Base-by-base conservation (phyloP, 805 yeast species). In the Deakozyma indianensis region DNA sequence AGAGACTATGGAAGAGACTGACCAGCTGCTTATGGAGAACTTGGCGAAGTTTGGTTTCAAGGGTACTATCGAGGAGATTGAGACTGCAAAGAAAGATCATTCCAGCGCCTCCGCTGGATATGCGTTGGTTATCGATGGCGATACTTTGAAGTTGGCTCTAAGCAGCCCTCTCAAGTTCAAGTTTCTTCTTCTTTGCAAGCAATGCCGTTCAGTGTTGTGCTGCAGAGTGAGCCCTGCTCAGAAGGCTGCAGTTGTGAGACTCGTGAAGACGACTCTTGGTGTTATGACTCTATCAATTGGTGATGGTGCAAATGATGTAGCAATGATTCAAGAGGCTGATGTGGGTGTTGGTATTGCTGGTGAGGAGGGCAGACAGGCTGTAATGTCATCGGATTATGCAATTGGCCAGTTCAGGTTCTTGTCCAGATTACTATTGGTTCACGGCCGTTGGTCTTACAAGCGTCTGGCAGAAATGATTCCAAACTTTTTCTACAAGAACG, bases 211-310 rank as follows among this genome's bases (percentile, higher is more conserved):
- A 1, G 92, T 83, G 9, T 58, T 83, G 49, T 83, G 94, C 60
- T 83, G 92, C 62, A 73, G 94, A 51, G 92, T 83, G n/a, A 78
- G 86, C 3, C 92, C 94, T 7, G 77, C 88, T 11, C 94, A 83
- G 59, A 83, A 83, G 63, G 94, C 94, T 2, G 72, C 73, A 9
- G 82, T 83, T 24, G 90, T 83, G 16, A 68, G 66, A 45, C 63
- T 80, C 61, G 88, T 83, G n/a, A 80, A 80, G 56, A 65, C 68
- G 28, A 70, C 73, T 4, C 68, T 83, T 48, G 68, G 71, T 27
- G 92, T 83, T 29, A 81, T 83, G 80, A 83, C 92, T 1, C 69
- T 83, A 47, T 84, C 90, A 0, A 78, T 83, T 58, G 94, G 94
- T 32, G 94, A 83, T 59, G 94, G 94, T 49, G 84, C 94, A 20